Base-by-base conservation (phyloP, 2,329 filamentous ascomycete species). In the Claviceps spartinae region DNA sequence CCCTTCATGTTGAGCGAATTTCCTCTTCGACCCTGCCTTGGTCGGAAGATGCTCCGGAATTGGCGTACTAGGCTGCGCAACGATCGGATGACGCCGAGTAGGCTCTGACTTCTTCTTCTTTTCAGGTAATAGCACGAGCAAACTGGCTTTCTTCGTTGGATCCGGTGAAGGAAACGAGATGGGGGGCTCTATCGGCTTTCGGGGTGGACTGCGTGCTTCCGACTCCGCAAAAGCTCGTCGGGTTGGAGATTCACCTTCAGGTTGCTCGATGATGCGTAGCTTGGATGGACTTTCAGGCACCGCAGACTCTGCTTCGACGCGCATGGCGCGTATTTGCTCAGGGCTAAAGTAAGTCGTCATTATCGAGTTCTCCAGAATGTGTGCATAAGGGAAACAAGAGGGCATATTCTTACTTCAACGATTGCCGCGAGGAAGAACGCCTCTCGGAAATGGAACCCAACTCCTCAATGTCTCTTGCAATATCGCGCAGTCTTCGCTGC, bases 221-320 rank as follows among this genome's bases (percentile, higher is more conserved):
- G 49, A 22, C 20, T 55, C 58, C 4, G 52, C 14, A 5, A 52
- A 51, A 20, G 49, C 46, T 34, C 56, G 55, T 42, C 58, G 65
- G 42, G 57, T 64, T 1, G 76, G 73, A 5, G 78, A 72, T 56
- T 78, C 74, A 75, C 65, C 57, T 79, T 77, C 36, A 76, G 67
- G 76, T 50, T 75, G 72, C 38, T 81, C 74, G n/a, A 81, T 72
- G 56, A 76, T 79, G 52, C 75, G 72, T 8, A 78, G 81, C 45
- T 79, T 70, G 1, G 79, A 77, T 5, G 80, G 79, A 4, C 81
- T 77, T 0, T 83, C 84, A 45, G 88, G 73, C 52, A 88, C 83
- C 5, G 84, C 83, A 2, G 84, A 86, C 45, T 72, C 69, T 13
- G 70, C 72, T 47, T 76, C 71, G 40, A 70, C 70, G 49, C 73